Conservation (phyloP, 2,329 filamentous ascomycete species). For the Aspergillus cejpii region DNA sequence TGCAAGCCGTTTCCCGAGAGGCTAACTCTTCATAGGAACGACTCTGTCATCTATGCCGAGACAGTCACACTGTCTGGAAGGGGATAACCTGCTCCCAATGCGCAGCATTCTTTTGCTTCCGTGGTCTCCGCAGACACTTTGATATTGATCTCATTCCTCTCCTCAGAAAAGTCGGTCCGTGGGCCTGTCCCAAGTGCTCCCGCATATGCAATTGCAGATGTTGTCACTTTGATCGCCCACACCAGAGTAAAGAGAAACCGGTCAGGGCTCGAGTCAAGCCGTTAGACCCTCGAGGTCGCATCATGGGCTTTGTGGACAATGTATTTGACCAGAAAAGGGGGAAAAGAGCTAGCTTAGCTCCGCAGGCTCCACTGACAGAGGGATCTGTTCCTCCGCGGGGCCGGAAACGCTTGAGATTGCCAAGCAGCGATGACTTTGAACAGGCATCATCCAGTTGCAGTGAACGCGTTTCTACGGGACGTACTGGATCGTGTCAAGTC, state of each 20-base stretch:
- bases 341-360: constrained; percentile 9
- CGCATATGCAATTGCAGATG: constrained; percentile 34
- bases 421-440: background rate
- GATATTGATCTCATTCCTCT: constrained; percentile 29
- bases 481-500: background rate
- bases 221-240: constrained; percentile 31
- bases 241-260: constrained; percentile 31
- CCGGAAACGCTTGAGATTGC: constrained; percentile 8
- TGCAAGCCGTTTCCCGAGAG: background rate
- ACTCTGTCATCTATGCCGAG: constrained; percentile 34
- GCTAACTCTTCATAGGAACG: constrained; percentile 20
- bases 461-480: background rate
- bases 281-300: constrained; percentile 28
- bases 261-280: constrained; percentile 30
- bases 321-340: constrained; percentile 35
- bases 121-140: constrained; percentile 34
- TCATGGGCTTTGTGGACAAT: constrained; percentile 34
- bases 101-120: constrained; percentile 33
- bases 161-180: constrained; percentile 24
- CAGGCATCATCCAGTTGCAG: background rate
- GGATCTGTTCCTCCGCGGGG: background rate
- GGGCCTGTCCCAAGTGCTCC: constrained; percentile 32
- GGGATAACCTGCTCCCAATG: constrained; percentile 29
- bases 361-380: constrained; percentile 5
- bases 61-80: constrained; percentile 33